phyloP scores from a whole-genome alignment of 495 filamentous ascomycete species.

The Lophiostoma macrostomum region DNA sequence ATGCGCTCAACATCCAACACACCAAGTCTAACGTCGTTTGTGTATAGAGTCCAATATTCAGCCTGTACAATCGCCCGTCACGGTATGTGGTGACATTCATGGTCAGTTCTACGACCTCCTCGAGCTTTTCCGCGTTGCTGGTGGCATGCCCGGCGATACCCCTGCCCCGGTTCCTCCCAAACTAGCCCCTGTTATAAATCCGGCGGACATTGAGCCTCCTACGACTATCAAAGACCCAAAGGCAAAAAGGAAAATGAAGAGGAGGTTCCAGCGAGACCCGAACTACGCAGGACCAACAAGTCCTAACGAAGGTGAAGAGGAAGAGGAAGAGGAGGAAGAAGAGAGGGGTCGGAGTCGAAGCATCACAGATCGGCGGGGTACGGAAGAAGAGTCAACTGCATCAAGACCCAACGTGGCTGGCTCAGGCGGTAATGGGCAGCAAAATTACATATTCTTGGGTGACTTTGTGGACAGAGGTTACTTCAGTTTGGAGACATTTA shows the following conservation, averaged over 20 bases:
- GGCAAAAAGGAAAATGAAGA: conserved; percentile 72
- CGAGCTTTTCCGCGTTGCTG: conserved; percentile 93
- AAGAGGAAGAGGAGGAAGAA: conserved; percentile 47
- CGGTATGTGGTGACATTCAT: conserved; percentile 96
- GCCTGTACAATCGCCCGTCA: conserved; percentile 93
- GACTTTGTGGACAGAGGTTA: conserved; percentile 98
- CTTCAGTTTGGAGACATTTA: conserved; percentile 96
- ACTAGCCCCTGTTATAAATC: conserved; percentile 57
- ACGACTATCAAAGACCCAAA: conserved; percentile 81
- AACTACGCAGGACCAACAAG: conserved; percentile 39
- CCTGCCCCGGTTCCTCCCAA: conserved; percentile 44
- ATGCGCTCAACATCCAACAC: too few species aligned
- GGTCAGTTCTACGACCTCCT: conserved; percentile 98
- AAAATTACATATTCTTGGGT: conserved; percentile 92
- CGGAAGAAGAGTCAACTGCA: conserved; percentile 29
- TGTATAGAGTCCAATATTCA: conserved; percentile 95
- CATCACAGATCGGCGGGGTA: conserved; percentile 35
- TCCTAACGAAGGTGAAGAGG: conserved; percentile 50
- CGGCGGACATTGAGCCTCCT: conserved; percentile 84
- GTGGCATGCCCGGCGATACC: conserved; percentile 85
- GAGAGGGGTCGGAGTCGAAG: conserved; percentile 43
- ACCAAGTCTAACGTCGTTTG: too few species aligned
- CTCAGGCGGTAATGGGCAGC: conserved; percentile 52
- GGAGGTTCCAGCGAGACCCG: conserved; percentile 41
- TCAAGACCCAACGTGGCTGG: conserved; percentile 29